phyloP scores from a whole-genome alignment of 805 yeast genomes.

The Debaryomyces castellii region DNA sequence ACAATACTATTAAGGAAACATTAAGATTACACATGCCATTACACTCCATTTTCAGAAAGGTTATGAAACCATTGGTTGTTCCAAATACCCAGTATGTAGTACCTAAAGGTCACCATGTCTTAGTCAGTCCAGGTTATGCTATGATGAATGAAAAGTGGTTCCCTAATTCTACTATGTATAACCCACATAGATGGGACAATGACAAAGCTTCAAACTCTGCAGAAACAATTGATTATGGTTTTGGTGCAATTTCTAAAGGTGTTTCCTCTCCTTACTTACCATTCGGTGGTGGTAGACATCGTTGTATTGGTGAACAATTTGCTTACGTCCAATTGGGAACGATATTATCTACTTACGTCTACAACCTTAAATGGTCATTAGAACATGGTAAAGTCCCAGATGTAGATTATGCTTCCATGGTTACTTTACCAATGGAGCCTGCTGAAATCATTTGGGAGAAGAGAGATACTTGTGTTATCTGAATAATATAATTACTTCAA shows the following conservation, averaged over 20 bases:
- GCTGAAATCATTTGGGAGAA: constrained; percentile 71
- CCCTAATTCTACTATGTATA: constrained; percentile 69
- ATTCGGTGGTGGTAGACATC: constrained; percentile 98
- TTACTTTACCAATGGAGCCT: constrained; percentile 82
- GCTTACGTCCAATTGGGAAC: constrained; percentile 93
- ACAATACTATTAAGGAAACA: constrained; percentile 86
- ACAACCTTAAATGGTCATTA: constrained; percentile 74
- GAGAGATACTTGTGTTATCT: constrained; percentile 46
- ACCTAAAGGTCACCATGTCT: constrained; percentile 85
- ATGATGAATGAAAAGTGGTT: constrained; percentile 74
- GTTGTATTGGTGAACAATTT: constrained; percentile 99
- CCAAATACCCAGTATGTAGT: constrained; percentile 79
- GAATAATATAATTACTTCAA: constrained; percentile 2
- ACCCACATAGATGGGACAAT: constrained; percentile 84
- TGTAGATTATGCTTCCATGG: constrained; percentile 87
- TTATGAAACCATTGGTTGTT: constrained; percentile 70
- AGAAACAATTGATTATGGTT: constrained; percentile 82
- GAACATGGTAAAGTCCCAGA: constrained; percentile 47
- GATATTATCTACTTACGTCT: constrained; percentile 70
- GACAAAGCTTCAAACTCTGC: constrained; percentile 18
- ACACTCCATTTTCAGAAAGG: constrained; percentile 94
- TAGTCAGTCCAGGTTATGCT: constrained; percentile 93
- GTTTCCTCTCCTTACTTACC: constrained; percentile 95
- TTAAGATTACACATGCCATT: constrained; percentile 94
- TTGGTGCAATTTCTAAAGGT: constrained; percentile 94